phyloP scores from a whole-genome alignment of 2,329 filamentous ascomycete species.

The Clathrospora elynae region DNA sequence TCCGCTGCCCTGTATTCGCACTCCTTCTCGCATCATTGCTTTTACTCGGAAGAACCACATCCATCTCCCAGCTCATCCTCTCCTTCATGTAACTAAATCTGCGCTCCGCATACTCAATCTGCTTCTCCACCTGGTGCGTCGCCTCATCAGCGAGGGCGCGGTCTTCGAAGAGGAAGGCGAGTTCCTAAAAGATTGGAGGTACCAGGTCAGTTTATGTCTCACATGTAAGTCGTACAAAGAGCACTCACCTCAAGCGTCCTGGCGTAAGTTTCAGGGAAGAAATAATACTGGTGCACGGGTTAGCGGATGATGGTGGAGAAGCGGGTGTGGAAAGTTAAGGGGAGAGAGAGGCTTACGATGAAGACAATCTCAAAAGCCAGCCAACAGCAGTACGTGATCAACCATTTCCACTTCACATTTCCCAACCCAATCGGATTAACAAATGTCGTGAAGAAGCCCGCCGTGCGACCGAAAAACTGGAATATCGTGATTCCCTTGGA shows the following conservation, averaged over 20 bases:
- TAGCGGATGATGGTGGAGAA: too few relatives aligned
- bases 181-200: too few relatives aligned
- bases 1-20: not conserved
- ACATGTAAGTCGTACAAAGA: too few relatives aligned
- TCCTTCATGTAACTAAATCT: conserved; percentile 11
- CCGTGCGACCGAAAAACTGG: conserved; percentile 66
- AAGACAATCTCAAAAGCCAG: conserved; percentile 64
- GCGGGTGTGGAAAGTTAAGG: not conserved
- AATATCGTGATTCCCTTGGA: conserved; percentile 59
- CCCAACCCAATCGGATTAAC: conserved; percentile 68
- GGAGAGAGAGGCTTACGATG: conserved; percentile 45
- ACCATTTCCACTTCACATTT: conserved; percentile 66
- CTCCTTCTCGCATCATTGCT: not conserved
- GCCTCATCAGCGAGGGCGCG: conserved; percentile 36
- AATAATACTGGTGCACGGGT: too few relatives aligned
- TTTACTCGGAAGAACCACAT: conserved; percentile 10
- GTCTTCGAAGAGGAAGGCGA: conserved; percentile 54
- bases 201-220: too few relatives aligned
- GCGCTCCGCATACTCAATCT: conserved; percentile 29
- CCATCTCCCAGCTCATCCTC: conserved; percentile 22
- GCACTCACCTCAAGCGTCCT: conserved; percentile 73
- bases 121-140: conserved; percentile 37
- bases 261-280: conserved; percentile 72
- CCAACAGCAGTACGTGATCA: conserved; percentile 66
- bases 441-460: conserved; percentile 64